phyloP scores from a whole-genome alignment of 2,329 filamentous ascomycete genomes.

The Sclerotinia glacialis region DNA sequence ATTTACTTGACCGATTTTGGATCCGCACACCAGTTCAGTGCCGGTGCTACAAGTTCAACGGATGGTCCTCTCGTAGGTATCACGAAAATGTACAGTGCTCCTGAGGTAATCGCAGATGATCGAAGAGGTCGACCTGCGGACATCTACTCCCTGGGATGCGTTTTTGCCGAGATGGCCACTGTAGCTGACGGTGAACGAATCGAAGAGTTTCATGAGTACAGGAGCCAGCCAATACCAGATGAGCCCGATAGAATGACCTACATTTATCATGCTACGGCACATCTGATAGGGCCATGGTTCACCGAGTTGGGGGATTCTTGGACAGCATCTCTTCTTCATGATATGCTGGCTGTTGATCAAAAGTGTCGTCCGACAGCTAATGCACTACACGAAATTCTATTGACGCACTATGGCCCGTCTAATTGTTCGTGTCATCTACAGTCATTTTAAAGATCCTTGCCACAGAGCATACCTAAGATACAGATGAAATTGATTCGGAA shows the following conservation, averaged over 20 bases:
- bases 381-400: slow-evolving; percentile 4
- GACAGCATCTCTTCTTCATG: slow-evolving; percentile 20
- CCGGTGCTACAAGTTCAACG: slow-evolving; percentile 26
- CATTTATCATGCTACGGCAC: slow-evolving; percentile 27
- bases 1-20: slow-evolving; percentile 30
- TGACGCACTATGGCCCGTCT: neutral
- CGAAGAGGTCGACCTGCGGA: slow-evolving; percentile 26
- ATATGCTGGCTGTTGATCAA: slow-evolving; percentile 23
- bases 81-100: slow-evolving; percentile 30
- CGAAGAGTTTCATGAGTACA: slow-evolving; percentile 29
- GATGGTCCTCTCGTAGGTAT: slow-evolving; percentile 25
- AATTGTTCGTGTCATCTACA: slow-evolving; percentile 1
- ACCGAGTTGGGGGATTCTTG: slow-evolving; percentile 14
- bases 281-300: slow-evolving; percentile 28
- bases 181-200: slow-evolving; percentile 23
- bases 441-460: neutral
- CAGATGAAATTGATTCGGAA: neutral
- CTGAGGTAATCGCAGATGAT: slow-evolving; percentile 24
- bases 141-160: slow-evolving; percentile 27
- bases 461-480: too few species aligned
- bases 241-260: slow-evolving; percentile 25
- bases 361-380: slow-evolving; percentile 23
- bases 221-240: slow-evolving; percentile 24
- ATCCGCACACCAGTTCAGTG: slow-evolving; percentile 26
- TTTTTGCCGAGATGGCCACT: slow-evolving; percentile 28